These are phyloP conservation scores for Neotropicomus parvogracilis DNA, from an alignment of 1,284 basidiomycete species.

Conservation along the genomic window DNA sequence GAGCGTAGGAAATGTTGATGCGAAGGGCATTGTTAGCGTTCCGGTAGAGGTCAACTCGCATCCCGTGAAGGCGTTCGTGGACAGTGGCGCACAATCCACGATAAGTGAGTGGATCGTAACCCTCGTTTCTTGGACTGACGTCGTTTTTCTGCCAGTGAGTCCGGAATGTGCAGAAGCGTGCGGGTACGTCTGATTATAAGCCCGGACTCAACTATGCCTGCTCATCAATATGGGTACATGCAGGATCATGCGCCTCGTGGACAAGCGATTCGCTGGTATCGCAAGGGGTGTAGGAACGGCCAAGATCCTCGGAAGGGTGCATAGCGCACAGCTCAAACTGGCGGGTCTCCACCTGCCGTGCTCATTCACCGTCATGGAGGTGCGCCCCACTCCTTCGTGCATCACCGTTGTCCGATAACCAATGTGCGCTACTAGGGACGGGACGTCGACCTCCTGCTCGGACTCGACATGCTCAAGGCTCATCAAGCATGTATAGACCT, in stretches of 20 bases:
- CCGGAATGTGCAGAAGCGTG: constrained; percentile 93
- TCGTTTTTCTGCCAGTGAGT: constrained; percentile 59
- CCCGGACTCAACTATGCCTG: neutral
- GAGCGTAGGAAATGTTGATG: constrained; percentile 14
- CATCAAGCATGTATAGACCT: constrained; percentile 96
- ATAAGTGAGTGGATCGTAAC: constrained; percentile 66
- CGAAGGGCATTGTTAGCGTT: constrained; percentile 45
- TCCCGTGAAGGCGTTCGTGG: constrained; percentile 94
- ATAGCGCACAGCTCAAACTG: constrained; percentile 89
- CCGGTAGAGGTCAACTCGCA: constrained; percentile 89
- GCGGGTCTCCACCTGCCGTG: constrained; percentile 83
- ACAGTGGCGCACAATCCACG: constrained; percentile 94
- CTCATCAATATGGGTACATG: constrained; percentile 1
- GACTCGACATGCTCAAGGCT: constrained; percentile 97
- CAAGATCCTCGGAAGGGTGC: constrained; percentile 90
- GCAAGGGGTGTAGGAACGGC: constrained; percentile 96
- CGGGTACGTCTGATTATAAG: constrained; percentile 53
- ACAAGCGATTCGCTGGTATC: constrained; percentile 84
- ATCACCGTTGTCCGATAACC: neutral
- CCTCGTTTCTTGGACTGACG: constrained; percentile 6
- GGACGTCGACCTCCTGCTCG: constrained; percentile 90
- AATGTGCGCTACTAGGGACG: constrained; percentile 55
- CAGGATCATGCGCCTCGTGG: constrained; percentile 90
- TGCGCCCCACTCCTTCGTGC: constrained; percentile 27
- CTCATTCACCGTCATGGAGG: constrained; percentile 95